These are phyloP conservation scores for Kalaharituber pfeilii DNA, from an alignment of 2,329 filamentous ascomycete genomes.

Conservation along the genomic window DNA sequence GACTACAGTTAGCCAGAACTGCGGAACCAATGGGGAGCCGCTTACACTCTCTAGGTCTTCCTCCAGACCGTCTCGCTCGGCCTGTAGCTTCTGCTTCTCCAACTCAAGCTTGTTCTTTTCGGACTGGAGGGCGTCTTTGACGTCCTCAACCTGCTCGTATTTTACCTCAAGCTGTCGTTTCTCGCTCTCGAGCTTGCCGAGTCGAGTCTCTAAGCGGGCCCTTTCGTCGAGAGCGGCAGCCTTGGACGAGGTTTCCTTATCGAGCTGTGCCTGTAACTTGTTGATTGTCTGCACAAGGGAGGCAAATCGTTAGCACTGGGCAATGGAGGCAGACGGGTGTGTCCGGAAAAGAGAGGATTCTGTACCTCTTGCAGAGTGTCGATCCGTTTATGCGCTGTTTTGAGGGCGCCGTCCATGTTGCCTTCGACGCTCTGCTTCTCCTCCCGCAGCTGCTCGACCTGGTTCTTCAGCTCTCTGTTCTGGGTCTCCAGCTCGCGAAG, in stretches of 20 bases:
- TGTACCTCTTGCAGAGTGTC: conserved; percentile 15
- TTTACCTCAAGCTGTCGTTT: conserved; percentile 31
- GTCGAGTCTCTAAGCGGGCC: conserved; percentile 32
- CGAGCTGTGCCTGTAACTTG: neutral
- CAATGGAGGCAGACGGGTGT: neutral
- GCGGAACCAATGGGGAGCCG: neutral
- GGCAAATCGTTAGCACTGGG: no score
- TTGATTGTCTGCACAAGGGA: neutral
- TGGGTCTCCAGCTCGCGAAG: conserved; percentile 27
- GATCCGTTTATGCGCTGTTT: conserved; percentile 14
- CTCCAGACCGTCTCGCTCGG: conserved; percentile 45
- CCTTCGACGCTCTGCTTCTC: conserved; percentile 21
- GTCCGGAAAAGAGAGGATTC: conserved; percentile 1
- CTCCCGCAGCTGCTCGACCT: conserved; percentile 28
- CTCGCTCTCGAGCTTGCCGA: conserved; percentile 40
- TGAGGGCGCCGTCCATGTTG: conserved; percentile 19
- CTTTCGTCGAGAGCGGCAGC: neutral
- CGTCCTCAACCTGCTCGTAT: conserved; percentile 6
- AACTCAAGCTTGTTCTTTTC: conserved; percentile 39
- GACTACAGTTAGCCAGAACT: neutral
- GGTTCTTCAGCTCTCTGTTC: conserved; percentile 30
- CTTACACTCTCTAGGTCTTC: conserved; percentile 8
- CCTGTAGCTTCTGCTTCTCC: conserved; percentile 47
- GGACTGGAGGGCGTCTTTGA: conserved; percentile 38
- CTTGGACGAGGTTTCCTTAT: neutral